A percentile compares a stretch with the other conserved stretches of the same genome.
Conservation (phyloP, 306 rosid species). For the Acacia acuminata region DNA sequence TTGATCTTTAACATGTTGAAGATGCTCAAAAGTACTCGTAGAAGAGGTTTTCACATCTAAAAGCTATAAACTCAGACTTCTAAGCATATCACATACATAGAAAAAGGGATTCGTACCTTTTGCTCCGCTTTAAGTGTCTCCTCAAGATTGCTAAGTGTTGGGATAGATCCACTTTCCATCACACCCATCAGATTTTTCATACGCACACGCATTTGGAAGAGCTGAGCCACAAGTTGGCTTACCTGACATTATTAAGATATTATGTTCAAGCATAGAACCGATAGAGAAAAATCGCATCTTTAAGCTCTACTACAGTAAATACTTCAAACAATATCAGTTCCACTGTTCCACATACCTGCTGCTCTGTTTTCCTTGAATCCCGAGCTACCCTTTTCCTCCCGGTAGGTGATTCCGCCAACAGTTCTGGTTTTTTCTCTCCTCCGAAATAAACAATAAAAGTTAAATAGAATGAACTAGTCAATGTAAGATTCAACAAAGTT, state of each 20-base stretch:
- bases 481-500: not conserved
- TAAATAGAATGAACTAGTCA: constrained; percentile 8
- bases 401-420: constrained; percentile 83
- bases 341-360: constrained; percentile 55
- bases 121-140: constrained; percentile 87
- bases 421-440: constrained; percentile 95
- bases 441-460: constrained; percentile 51
- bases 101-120: constrained; percentile 56
- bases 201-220: constrained; percentile 95
- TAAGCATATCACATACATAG: not conserved
- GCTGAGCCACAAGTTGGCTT: constrained; percentile 88
- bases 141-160: constrained; percentile 82
- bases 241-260: constrained; percentile 53
- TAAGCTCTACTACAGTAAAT: not conserved
- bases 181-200: constrained; percentile 93
- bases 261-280: constrained; percentile 22
- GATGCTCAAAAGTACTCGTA: constrained; percentile 7
- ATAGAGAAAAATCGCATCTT: constrained; percentile 18
- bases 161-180: constrained; percentile 89
- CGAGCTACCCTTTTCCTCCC: constrained; percentile 90
- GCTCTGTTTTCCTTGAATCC: constrained; percentile 96
- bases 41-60: not conserved
- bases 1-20: not conserved
- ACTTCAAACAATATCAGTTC: not conserved
- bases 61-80: not conserved